A percentile compares a stretch with the other conserved stretches of the same genome.
Evolutionary conservation across 148 eudicot genomes (phyloP).

Genomic region (Tetragonia tetragonoides): DNA sequence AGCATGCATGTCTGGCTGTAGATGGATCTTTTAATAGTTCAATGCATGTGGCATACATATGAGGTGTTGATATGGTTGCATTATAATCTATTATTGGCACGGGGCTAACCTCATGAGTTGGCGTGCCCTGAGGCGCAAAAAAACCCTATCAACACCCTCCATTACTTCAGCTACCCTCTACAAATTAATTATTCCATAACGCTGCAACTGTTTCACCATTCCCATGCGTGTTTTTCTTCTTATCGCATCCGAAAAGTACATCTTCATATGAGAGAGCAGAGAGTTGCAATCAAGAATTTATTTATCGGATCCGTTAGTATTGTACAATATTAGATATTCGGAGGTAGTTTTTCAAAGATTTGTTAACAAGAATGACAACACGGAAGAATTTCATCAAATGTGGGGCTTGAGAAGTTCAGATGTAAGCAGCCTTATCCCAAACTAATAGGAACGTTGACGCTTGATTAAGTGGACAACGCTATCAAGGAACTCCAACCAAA

Average conservation of each 20-base stretch:
- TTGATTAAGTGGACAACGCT: no score
- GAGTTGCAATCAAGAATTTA: no score
- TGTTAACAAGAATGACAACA: no score
- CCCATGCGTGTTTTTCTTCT: conserved; percentile 50
- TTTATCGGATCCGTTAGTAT: no score
- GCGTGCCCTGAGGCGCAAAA: conserved; percentile 81
- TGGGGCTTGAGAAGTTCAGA: no score
- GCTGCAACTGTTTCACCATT: conserved; percentile 62
- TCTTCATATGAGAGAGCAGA: conserved; percentile 66
- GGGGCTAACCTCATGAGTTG: conserved; percentile 79
- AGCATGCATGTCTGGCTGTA: conserved; percentile 94
- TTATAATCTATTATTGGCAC: conserved; percentile 86
- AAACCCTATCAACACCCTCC: conserved; percentile 83
- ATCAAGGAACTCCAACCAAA: no score
- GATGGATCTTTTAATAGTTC: conserved; percentile 66
- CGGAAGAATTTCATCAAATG: no score
- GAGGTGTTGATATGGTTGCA: conserved; percentile 98
- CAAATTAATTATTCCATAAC: conserved; percentile 62
- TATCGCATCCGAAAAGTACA: conserved; percentile 49
- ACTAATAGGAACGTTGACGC: no score
- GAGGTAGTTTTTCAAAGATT: no score
- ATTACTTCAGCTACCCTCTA: conserved; percentile 77
- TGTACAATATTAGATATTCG: no score
- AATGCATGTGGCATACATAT: conserved; percentile 96
- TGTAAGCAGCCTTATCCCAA: no score